A percentile compares a stretch with the other conserved stretches of the same genome.
Conservation (phyloP, 164 flowering plant genomes). For the Vitis rotundifolia region DNA sequence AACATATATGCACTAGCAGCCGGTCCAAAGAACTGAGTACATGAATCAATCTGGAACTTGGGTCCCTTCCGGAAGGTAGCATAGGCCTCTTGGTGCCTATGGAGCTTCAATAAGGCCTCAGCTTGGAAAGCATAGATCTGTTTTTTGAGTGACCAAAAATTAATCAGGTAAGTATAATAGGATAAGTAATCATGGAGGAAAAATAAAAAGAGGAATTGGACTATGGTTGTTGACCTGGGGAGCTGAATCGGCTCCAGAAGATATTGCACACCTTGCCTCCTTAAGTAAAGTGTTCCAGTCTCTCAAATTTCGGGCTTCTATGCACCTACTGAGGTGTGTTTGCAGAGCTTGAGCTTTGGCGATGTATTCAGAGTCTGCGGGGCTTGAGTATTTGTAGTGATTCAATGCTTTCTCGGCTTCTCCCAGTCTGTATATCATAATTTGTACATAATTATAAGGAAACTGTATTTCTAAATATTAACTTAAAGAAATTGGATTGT, state of each 20-base stretch:
- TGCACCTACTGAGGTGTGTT: slow-evolving; percentile 42
- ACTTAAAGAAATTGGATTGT: neutral
- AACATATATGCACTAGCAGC: slow-evolving; percentile 29
- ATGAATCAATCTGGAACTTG: slow-evolving; percentile 35
- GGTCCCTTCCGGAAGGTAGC: slow-evolving; percentile 33
- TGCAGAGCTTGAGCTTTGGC: slow-evolving; percentile 48
- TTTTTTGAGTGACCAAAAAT: neutral
- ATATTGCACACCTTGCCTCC: slow-evolving; percentile 48
- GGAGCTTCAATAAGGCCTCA: slow-evolving; percentile 72
- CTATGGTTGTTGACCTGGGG: slow-evolving; percentile 51
- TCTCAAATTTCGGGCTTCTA: slow-evolving; percentile 42
- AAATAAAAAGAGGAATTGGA: neutral
- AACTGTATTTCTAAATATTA: neutral
- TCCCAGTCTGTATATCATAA: slow-evolving; percentile 56
- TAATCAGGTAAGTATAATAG: neutral
- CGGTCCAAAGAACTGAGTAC: slow-evolving; percentile 51
- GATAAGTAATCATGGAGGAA: neutral
- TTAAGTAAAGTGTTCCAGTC: slow-evolving; percentile 62
- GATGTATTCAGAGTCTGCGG: slow-evolving; percentile 30
- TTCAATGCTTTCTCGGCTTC: slow-evolving; percentile 64
- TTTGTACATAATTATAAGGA: neutral
- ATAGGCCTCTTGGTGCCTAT: slow-evolving; percentile 71
- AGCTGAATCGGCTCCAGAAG: slow-evolving; percentile 76
- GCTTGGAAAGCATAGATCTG: slow-evolving; percentile 68
- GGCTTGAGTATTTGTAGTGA: slow-evolving; percentile 58